phyloP scores from a whole-genome alignment of 2,329 filamentous ascomycete genomes.

The Fusarium albidum region DNA sequence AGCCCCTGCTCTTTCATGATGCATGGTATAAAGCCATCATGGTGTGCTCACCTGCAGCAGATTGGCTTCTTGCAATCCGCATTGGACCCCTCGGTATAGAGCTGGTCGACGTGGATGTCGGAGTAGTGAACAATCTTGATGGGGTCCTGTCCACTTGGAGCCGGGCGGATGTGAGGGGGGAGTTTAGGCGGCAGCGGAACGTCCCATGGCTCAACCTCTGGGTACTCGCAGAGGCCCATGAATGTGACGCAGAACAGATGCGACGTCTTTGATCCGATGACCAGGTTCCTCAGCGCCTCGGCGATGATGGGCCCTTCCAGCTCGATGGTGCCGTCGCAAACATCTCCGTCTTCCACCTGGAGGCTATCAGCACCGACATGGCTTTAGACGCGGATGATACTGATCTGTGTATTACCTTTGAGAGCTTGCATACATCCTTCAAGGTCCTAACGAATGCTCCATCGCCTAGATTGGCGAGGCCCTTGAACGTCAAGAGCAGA shows the following conservation, averaged over 20 bases:
- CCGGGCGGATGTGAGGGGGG: constrained; percentile 46
- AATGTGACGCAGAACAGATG: constrained; percentile 61
- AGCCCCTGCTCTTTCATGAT: not conserved
- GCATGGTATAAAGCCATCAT: accelerated
- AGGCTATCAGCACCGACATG: constrained; percentile 1
- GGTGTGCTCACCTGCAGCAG: constrained; percentile 58
- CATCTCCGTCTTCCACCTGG: constrained; percentile 61
- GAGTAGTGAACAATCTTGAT: constrained; percentile 66
- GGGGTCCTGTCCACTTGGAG: constrained; percentile 54
- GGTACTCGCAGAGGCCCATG: constrained; percentile 62
- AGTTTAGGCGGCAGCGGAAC: constrained; percentile 55
- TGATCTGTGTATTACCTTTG: constrained; percentile 39
- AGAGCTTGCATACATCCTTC: constrained; percentile 45
- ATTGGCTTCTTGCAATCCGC: constrained; percentile 66
- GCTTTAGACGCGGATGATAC: too few species aligned
- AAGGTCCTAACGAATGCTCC: constrained; percentile 46
- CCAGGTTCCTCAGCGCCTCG: constrained; percentile 55
- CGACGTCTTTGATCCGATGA: constrained; percentile 57
- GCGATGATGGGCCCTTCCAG: constrained; percentile 63
- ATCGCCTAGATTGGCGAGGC: constrained; percentile 53
- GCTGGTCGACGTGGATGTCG: constrained; percentile 66
- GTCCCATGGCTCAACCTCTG: constrained; percentile 51
- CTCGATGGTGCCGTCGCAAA: constrained; percentile 61
- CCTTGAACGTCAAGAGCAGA: constrained; percentile 52
- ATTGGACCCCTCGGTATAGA: constrained; percentile 62